Base-by-base conservation (phyloP, 768 basidiomycete species). In the Phanerochaete sordida region DNA sequence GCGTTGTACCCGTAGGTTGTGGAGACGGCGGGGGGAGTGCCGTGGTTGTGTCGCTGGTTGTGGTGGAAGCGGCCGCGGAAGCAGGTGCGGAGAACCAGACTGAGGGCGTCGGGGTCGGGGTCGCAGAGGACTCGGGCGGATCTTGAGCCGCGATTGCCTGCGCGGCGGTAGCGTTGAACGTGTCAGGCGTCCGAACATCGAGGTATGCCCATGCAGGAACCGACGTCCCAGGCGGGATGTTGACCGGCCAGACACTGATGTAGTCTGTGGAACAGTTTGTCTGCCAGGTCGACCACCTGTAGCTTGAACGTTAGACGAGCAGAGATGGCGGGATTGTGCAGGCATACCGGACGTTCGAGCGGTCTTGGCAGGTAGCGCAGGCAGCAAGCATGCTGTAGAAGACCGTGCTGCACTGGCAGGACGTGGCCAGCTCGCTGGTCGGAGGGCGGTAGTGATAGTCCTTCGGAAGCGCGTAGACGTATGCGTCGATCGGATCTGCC, bases 181-280 rank as follows among this genome's bases (percentile, higher is more conserved):
- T 31, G 39, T 59, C 62, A 19, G 58, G 23, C 66, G 80, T 79
- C 65, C 75, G 69, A 23, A 87, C 79, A 58, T 84, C 79, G 33
- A 82, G 71, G 61, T 81, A 88, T 13, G 86, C 86, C 86, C 86
- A 88, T 12, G 77, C 78, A 9, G 85, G 86, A 21, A 88, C 76
- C 12, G 74, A 71, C 1, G 81, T 75, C 9, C 78, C 79, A 0
- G 65, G 60, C 2, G 86, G 86, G 50, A 87, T 70, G n/a, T 70
- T 65, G 15, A 72, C 54, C 0, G 83, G 80, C 61, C 73, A 86
- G 56, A 60, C 48, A 26, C 64, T 64, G 9, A 67, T 60, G 54
- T 71, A 77, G 23, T 79, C 64, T 3, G 57, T 72, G 1, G 78
- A 63, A 55, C 84, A 85, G 64, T 84, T 82, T 37, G 63, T 68